Evolutionary conservation across 495 filamentous ascomycete genomes (phyloP).

Genomic region (Zalerion maritima): DNA sequence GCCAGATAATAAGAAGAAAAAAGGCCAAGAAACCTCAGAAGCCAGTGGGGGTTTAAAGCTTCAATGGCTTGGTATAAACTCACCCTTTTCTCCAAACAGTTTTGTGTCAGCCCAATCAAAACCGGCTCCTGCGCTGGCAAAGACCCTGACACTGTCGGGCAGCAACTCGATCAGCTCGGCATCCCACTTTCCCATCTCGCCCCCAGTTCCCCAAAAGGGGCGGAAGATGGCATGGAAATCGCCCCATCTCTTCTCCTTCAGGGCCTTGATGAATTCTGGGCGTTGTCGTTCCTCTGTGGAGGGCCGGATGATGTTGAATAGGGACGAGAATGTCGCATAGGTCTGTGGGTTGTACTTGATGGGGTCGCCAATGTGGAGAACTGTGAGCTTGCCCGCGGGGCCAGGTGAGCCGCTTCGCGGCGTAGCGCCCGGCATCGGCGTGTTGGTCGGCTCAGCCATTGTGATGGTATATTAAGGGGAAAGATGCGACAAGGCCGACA

Average conservation of each 20-base stretch:
- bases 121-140: conserved; percentile 58
- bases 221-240: conserved; percentile 60
- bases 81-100: conserved; percentile 52
- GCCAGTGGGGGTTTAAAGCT: too few relatives aligned
- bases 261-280: conserved; percentile 43
- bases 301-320: conserved; percentile 46
- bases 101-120: conserved; percentile 67
- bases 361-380: conserved; percentile 58
- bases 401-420: conserved; percentile 28
- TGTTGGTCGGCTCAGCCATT: conserved; percentile 37
- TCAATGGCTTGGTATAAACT: too few relatives aligned
- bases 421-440: conserved; percentile 26
- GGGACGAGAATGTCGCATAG: conserved; percentile 37
- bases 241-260: conserved; percentile 51
- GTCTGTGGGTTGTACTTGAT: conserved; percentile 49
- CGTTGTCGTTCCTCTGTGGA: conserved; percentile 34
- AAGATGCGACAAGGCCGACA: too few relatives aligned
- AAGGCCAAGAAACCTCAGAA: too few relatives aligned
- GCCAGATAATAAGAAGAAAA: too few relatives aligned
- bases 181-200: conserved; percentile 70
- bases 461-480: conserved; percentile 1
- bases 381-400: conserved; percentile 20
- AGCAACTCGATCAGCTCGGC: conserved; percentile 51
- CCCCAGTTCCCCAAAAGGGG: conserved; percentile 66
- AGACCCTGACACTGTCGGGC: conserved; percentile 49